A percentile compares a stretch with the other conserved stretches of the same genome.
These are phyloP conservation scores for Diatrype stigma DNA, from an alignment of 2,329 filamentous ascomycete genomes.

Conservation along the genomic window DNA sequence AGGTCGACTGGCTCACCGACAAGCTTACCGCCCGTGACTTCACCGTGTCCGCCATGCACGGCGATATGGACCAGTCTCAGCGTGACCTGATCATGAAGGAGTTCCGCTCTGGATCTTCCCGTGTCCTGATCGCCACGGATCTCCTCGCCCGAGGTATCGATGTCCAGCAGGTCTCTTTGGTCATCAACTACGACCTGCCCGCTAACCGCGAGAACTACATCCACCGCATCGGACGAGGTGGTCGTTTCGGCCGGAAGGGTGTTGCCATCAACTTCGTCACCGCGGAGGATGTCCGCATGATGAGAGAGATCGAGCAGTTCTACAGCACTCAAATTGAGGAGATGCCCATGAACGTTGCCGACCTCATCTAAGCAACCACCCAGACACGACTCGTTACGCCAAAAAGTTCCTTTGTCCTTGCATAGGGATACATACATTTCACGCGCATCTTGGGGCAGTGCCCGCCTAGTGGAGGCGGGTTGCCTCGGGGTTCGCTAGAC, in stretches of 20 bases:
- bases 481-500: conserved; percentile 25
- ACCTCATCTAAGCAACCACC: conserved; percentile 59
- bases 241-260: conserved; percentile 99
- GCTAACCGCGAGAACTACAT: conserved; percentile 99
- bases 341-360: conserved; percentile 95
- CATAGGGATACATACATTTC: conserved; percentile 15
- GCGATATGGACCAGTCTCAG: conserved; percentile 97
- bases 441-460: conserved; percentile 17
- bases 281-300: conserved; percentile 98
- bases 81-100: conserved; percentile 99
- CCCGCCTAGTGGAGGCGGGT: conserved; percentile 12
- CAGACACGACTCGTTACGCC: conserved; percentile 6
- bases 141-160: conserved; percentile 99
- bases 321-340: conserved; percentile 99
- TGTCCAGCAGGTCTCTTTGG: conserved; percentile 97
- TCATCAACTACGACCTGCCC: conserved; percentile 99
- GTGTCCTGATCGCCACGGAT: conserved; percentile 97
- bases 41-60: conserved; percentile 99
- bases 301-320: conserved; percentile 99
- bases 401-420: conserved; percentile 20
- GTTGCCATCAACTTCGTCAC: conserved; percentile 99
- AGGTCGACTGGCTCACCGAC: conserved; percentile 99
- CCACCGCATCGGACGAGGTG: conserved; percentile 98
- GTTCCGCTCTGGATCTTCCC: conserved; percentile 97
- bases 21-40: conserved; percentile 99